Evolutionary conservation across 2,329 filamentous ascomycete genomes (phyloP).

Genomic region (Colletotrichum sp.): DNA sequence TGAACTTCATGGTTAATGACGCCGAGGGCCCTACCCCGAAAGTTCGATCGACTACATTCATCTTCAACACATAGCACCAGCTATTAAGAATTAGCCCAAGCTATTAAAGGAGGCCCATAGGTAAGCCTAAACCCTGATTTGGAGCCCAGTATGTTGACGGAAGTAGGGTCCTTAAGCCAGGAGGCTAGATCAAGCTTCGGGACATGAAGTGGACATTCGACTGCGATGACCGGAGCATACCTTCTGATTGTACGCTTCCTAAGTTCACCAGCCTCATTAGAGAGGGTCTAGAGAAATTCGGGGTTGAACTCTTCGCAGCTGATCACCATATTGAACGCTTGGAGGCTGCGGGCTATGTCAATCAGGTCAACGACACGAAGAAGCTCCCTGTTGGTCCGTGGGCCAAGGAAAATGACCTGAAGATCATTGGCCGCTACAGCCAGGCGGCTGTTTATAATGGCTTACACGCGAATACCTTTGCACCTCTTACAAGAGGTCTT

Average conservation of each 20-base stretch:
- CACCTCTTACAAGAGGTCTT: neutral
- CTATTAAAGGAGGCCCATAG: neutral
- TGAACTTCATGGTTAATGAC: conserved; percentile 51
- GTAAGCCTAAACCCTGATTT: neutral
- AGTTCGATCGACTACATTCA: conserved; percentile 50
- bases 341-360: conserved; percentile 53
- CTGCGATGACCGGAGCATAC: conserved; percentile 46
- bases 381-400: conserved; percentile 57
- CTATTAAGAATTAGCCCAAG: neutral
- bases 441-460: neutral
- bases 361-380: conserved; percentile 40
- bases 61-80: neutral
- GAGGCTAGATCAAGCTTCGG: conserved; percentile 48
- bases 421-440: neutral
- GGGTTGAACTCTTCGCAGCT: conserved; percentile 54
- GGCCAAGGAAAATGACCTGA: conserved; percentile 56
- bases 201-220: conserved; percentile 43
- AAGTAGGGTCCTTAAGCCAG: conserved; percentile 40
- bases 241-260: conserved; percentile 20
- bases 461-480: neutral
- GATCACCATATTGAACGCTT: conserved; percentile 49
- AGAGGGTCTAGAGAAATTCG: conserved; percentile 56
- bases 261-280: conserved; percentile 47
- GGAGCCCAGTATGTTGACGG: neutral
- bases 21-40: conserved; percentile 39